Evolutionary conservation across 495 filamentous ascomycete genomes (phyloP).

Genomic region (Daldinia grandis): DNA sequence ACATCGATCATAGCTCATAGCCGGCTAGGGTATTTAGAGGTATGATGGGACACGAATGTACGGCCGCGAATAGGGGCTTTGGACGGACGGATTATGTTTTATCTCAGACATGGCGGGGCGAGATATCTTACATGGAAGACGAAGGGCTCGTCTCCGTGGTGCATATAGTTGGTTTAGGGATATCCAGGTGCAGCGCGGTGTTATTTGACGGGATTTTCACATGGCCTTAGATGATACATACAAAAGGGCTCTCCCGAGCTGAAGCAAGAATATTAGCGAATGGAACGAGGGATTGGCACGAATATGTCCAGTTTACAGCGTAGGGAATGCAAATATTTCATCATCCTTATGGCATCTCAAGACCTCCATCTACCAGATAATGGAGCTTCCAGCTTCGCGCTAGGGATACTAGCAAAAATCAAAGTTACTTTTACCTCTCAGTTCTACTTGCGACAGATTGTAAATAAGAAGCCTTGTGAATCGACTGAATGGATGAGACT

Average conservation of each 20-base stretch:
- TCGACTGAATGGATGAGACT: too few species aligned
- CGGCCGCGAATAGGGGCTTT: constrained; percentile 5
- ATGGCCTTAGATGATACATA: constrained; percentile 6
- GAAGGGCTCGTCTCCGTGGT: constrained; percentile 40
- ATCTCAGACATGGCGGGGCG: constrained; percentile 25
- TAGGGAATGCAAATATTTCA: constrained; percentile 2
- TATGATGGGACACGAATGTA: neutral
- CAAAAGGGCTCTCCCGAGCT: constrained; percentile 6
- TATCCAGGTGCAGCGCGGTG: constrained; percentile 40
- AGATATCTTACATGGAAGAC: constrained; percentile 37
- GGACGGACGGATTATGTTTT: constrained; percentile 20
- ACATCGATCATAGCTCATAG: constrained; percentile 38
- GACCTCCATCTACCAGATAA: neutral
- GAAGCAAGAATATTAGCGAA: neutral
- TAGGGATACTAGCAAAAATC: neutral
- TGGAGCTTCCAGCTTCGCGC: neutral
- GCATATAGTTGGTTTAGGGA: constrained; percentile 31
- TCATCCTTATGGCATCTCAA: neutral
- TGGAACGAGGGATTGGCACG: neutral
- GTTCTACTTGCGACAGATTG: neutral
- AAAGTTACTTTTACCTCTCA: neutral
- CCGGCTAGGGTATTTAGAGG: neutral
- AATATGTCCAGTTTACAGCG: neutral
- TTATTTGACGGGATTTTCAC: constrained; percentile 14
- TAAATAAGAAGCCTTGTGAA: neutral